Evolutionary conservation across 768 basidiomycete species (phyloP).

Genomic region (Amanita subjunquillea): DNA sequence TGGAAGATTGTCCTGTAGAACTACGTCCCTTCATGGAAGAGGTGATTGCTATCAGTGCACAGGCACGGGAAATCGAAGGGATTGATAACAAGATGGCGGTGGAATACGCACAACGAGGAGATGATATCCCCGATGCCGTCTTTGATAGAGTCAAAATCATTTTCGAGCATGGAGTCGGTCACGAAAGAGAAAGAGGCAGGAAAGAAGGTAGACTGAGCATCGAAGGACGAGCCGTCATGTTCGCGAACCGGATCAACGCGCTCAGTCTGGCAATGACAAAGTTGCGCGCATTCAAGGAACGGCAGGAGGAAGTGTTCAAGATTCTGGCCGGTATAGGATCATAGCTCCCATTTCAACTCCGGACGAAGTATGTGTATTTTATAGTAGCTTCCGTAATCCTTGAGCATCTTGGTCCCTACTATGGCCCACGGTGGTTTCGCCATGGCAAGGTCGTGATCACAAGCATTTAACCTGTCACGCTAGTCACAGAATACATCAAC

Average conservation of each 20-base stretch:
- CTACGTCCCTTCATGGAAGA: conserved; percentile 66
- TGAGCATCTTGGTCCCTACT: too few species aligned
- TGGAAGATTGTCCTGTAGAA: conserved; percentile 49
- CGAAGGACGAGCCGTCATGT: conserved; percentile 55
- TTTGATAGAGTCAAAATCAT: conserved; percentile 52
- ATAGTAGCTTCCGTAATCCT: too few species aligned
- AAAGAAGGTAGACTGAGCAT: conserved; percentile 36
- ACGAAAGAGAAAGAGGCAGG: conserved; percentile 18
- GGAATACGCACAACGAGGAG: conserved; percentile 21
- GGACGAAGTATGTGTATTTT: too few species aligned
- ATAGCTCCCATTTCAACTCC: neutral
- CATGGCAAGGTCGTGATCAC: too few species aligned
- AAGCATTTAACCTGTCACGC: too few species aligned
- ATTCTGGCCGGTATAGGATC: conserved; percentile 42
- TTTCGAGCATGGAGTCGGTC: conserved; percentile 50
- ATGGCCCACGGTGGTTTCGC: too few species aligned
- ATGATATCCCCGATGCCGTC: conserved; percentile 28
- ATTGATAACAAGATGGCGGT: conserved; percentile 49
- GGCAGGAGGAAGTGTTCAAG: conserved; percentile 63
- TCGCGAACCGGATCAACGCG: conserved; percentile 70
- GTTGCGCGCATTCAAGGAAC: conserved; percentile 60
- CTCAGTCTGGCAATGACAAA: conserved; percentile 63
- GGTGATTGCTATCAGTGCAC: conserved; percentile 41
- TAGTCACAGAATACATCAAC: too few species aligned
- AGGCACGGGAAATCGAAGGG: conserved; percentile 36